These are phyloP conservation scores for Rhizophlyctis rosea DNA, from an alignment of 192 early-diverging fungal genomes.

Conservation along the genomic window DNA sequence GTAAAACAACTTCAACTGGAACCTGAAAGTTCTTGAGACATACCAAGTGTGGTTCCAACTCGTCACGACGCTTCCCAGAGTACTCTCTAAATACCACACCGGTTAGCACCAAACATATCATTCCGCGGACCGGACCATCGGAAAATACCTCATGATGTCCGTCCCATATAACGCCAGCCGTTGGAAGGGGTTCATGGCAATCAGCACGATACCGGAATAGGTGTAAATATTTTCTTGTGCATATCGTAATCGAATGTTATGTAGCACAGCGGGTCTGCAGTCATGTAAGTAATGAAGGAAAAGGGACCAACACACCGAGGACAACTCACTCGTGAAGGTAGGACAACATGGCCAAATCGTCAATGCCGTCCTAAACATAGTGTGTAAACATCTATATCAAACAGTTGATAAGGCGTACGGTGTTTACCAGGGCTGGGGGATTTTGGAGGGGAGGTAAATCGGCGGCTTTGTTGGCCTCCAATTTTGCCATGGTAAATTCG, in stretches of 20 bases:
- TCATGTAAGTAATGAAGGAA: neutral
- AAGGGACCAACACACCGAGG: neutral
- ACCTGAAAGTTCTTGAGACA: neutral
- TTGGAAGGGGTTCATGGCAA: conserved; percentile 95
- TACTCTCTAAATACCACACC: conserved; percentile 65
- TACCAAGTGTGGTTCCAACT: conserved; percentile 92
- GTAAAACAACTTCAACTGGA: neutral
- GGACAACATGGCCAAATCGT: conserved; percentile 85
- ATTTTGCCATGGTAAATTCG: conserved; percentile 65
- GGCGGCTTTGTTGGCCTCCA: conserved; percentile 61
- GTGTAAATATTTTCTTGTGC: conserved; percentile 95
- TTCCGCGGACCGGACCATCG: neutral
- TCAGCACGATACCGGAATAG: conserved; percentile 97
- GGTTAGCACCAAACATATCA: conserved; percentile 5
- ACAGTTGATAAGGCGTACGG: neutral
- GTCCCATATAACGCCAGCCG: conserved; percentile 84
- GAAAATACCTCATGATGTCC: conserved; percentile 66
- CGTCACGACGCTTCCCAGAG: conserved; percentile 86
- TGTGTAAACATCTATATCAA: neutral
- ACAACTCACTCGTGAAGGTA: conserved; percentile 86
- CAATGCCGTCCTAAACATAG: conserved; percentile 44
- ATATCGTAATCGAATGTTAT: conserved; percentile 89
- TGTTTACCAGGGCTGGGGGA: conserved; percentile 68
- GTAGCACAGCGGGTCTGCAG: conserved; percentile 70
- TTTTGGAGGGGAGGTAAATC: conserved; percentile 90